Base-by-base conservation (phyloP, 345 rosid genomes). In the Arabidopsis suecica region DNA sequence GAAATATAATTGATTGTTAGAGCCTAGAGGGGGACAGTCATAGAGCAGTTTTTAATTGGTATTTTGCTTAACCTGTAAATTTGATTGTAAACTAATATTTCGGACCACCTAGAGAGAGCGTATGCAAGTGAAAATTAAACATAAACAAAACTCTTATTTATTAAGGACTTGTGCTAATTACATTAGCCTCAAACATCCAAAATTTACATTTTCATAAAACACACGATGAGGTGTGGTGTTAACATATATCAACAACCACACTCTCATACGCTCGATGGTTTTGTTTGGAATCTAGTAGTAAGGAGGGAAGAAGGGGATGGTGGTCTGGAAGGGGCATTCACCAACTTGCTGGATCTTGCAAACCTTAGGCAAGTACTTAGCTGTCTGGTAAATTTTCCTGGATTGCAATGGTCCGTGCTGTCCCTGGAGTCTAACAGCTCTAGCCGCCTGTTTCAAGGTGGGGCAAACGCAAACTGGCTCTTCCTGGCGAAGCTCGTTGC, bases 391-490 rank as follows among this genome's bases (percentile, higher is more conserved):
- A 16, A 76, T 61, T 9, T 58, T 22, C 7, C 41, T n/a, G 5
- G 13, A 0, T 7, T 42, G 38, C 9, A 3, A 11, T 18, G 22
- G 54, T 58, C 61, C 48, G 10, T 59, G 69, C 10, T 61, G 61
- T 72, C 68, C 79, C 61, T 69, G 63, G 7, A 0, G 0, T 23
- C 69, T 53, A 53, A 76, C 58, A 2, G 36, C 57, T 34, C 7
- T 33, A n/a, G 79, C 62, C 3, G 63, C 79, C 5, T 3, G 33
- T 54, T 53, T 61, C 69, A 76, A 69, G 57, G 74, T 61, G 16
- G 49, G 69, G 79, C 69, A 76, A 44, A 76, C 79, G 16, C 79
- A 76, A 1, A 1, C 12, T 28, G 38, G 25, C 4, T 69, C 74
- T 36, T 68, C 63, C 23, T 68, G 49, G 1, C 0, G 40, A 69